Evolutionary conservation across 208 protist species (phyloP).

Genomic region (Crithidia brevicula): DNA sequence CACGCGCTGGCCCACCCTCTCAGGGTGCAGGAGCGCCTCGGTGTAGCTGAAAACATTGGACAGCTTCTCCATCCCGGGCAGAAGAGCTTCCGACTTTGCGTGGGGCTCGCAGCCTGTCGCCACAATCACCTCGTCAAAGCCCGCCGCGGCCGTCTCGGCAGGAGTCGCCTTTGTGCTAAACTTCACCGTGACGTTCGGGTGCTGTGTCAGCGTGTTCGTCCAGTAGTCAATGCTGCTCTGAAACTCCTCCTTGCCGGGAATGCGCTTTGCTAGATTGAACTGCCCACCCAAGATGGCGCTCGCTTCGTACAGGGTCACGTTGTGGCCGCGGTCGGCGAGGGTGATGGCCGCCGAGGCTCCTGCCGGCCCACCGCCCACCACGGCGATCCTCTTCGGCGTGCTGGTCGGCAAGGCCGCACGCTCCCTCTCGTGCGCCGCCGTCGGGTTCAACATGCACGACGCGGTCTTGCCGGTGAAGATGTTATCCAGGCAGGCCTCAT

Average conservation of each 20-base stretch:
- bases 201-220: slow-evolving; percentile 68
- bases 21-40: slow-evolving; percentile 72
- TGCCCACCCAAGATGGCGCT: slow-evolving; percentile 85
- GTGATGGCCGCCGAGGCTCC: slow-evolving; percentile 88
- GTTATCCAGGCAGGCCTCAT: slow-evolving; percentile 93
- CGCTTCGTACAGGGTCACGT: slow-evolving; percentile 91
- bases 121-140: slow-evolving; percentile 88
- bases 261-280: slow-evolving; percentile 93
- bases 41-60: slow-evolving; percentile 84
- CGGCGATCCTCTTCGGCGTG: slow-evolving; percentile 75
- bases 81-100: slow-evolving; percentile 49
- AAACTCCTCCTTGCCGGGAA: slow-evolving; percentile 95
- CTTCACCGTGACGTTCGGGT: slow-evolving; percentile 67
- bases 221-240: slow-evolving; percentile 93
- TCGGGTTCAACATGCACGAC: slow-evolving; percentile 93
- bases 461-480: slow-evolving; percentile 84
- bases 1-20: slow-evolving; percentile 70
- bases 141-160: slow-evolving; percentile 67
- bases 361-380: slow-evolving; percentile 92
- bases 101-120: slow-evolving; percentile 83
- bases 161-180: slow-evolving; percentile 73
- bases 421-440: slow-evolving; percentile 86
- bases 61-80: slow-evolving; percentile 55
- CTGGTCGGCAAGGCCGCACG: slow-evolving; percentile 51
- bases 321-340: slow-evolving; percentile 85